These are phyloP conservation scores for Blastobotrys serpentis DNA, from an alignment of 1,139 yeast species.

Conservation along the genomic window DNA sequence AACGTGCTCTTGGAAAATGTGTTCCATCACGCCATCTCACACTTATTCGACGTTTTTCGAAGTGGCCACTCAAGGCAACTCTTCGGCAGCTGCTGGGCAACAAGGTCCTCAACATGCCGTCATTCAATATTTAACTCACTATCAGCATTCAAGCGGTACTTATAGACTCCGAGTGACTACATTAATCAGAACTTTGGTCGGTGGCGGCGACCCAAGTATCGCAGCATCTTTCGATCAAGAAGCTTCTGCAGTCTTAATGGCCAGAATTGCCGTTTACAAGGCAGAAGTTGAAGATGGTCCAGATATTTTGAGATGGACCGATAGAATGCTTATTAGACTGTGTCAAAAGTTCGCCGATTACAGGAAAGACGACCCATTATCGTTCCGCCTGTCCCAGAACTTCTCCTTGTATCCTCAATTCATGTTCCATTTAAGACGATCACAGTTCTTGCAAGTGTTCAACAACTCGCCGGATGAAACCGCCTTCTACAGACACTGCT, in stretches of 20 bases:
- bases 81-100: slow-evolving; percentile 60
- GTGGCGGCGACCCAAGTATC: slow-evolving; percentile 50
- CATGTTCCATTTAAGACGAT: slow-evolving; percentile 92
- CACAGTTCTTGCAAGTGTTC: slow-evolving; percentile 94
- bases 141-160: slow-evolving; percentile 60
- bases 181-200: slow-evolving; percentile 60
- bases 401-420: slow-evolving; percentile 93
- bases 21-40: slow-evolving; percentile 82
- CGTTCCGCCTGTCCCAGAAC: slow-evolving; percentile 75
- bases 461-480: slow-evolving; percentile 99
- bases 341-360: slow-evolving; percentile 89
- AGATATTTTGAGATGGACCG: slow-evolving; percentile 82
- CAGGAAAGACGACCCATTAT: slow-evolving; percentile 67
- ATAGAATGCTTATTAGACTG: slow-evolving; percentile 75
- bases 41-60: slow-evolving; percentile 89
- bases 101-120: slow-evolving; percentile 72
- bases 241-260: slow-evolving; percentile 96
- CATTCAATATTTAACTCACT: slow-evolving; percentile 73
- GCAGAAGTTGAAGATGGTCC: slow-evolving; percentile 70
- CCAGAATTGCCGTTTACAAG: slow-evolving; percentile 88
- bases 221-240: slow-evolving; percentile 90
- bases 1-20: slow-evolving; percentile 82
- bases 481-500: slow-evolving; percentile 91
- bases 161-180: slow-evolving; percentile 92
- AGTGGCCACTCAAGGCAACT: slow-evolving; percentile 48